These are phyloP conservation scores for Pilobolus umbonatus DNA, from an alignment of 192 early-diverging fungal species.

Conservation along the genomic window DNA sequence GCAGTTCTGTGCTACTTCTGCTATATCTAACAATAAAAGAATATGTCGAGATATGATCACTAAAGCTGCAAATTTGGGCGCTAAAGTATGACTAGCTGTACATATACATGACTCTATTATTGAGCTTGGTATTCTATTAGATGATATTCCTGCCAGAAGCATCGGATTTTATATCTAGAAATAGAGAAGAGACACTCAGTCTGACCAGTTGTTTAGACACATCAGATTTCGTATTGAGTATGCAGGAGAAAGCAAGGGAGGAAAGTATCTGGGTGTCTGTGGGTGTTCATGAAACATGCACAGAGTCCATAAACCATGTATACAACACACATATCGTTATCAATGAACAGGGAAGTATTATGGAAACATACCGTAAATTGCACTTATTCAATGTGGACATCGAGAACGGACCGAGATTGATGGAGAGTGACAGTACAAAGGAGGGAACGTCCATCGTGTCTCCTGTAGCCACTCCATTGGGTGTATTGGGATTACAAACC, in stretches of 20 bases:
- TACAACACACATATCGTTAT: constrained; percentile 72
- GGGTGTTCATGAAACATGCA: constrained; percentile 76
- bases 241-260: constrained; percentile 56
- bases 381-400: constrained; percentile 79
- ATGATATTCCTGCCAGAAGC: constrained; percentile 82
- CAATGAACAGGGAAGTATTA: constrained; percentile 50
- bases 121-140: constrained; percentile 17
- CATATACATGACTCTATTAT: background rate
- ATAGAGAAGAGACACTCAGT: constrained; percentile 39
- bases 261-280: constrained; percentile 66
- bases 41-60: constrained; percentile 56
- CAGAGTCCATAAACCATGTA: constrained; percentile 19
- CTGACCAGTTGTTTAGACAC: constrained; percentile 46
- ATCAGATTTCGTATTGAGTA: constrained; percentile 51
- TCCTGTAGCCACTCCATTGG: constrained; percentile 48
- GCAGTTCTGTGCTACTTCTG: constrained; percentile 65
- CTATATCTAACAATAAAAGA: constrained; percentile 52
- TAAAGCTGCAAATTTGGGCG: constrained; percentile 51
- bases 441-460: constrained; percentile 33
- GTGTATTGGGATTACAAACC: constrained; percentile 53
- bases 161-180: constrained; percentile 72
- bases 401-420: constrained; percentile 37
- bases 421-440: constrained; percentile 43
- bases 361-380: constrained; percentile 64
- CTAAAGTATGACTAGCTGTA: constrained; percentile 38